These are phyloP conservation scores for Berberis vulgaris DNA, from an alignment of 164 flowering plant genomes.

Conservation along the genomic window DNA sequence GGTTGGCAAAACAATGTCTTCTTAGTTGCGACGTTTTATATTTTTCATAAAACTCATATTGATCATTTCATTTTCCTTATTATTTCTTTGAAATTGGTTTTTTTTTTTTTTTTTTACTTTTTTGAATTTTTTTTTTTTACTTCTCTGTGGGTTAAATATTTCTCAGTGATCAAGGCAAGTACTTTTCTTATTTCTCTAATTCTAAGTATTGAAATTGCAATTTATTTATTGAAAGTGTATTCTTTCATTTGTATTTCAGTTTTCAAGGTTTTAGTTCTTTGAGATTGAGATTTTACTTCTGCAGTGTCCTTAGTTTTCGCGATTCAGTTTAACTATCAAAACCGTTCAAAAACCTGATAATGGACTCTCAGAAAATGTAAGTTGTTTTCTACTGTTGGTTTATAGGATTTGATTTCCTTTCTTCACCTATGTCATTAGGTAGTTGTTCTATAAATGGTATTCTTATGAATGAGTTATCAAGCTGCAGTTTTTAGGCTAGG, in stretches of 20 bases:
- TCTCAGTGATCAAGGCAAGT: constrained; percentile 49
- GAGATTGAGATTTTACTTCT: constrained; percentile 3
- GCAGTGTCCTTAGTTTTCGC: constrained; percentile 65
- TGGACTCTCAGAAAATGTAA: too few species aligned
- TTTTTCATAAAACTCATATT: constrained; percentile 6
- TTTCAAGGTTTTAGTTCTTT: background rate
- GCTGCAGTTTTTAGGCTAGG: background rate
- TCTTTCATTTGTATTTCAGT: background rate
- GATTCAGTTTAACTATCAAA: constrained; percentile 14
- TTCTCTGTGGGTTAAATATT: background rate
- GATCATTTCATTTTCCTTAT: background rate
- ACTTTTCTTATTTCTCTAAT: background rate
- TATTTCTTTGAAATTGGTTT: too few species aligned
- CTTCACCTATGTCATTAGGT: too few species aligned
- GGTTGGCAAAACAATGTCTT: constrained; percentile 18
- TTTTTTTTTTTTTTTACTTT: constrained; percentile 6
- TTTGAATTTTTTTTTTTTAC: constrained; percentile 13
- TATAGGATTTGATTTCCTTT: too few species aligned
- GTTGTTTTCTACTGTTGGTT: too few species aligned
- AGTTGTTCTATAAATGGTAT: background rate
- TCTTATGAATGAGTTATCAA: too few species aligned
- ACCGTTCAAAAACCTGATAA: too few species aligned
- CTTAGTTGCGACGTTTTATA: background rate
- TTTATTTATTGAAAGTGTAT: too few species aligned
- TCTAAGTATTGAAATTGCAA: background rate